Evolutionary conservation across 768 basidiomycete genomes (phyloP).

Genomic region (Antrodiella citrinella): DNA sequence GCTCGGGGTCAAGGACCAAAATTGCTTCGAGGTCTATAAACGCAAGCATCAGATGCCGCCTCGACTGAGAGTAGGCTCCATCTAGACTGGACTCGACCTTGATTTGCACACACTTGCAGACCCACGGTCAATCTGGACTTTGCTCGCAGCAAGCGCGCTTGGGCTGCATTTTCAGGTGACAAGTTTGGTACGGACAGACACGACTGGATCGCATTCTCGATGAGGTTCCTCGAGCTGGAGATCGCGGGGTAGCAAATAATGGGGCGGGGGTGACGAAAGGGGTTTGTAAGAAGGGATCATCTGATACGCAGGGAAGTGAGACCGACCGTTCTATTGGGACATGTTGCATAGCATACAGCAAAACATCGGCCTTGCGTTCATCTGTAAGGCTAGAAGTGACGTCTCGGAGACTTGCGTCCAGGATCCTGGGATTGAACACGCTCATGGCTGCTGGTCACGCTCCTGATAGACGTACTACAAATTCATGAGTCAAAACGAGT

Average conservation of each 20-base stretch:
- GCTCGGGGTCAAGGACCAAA: slow-evolving; percentile 52
- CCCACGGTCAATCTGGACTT: slow-evolving; percentile 56
- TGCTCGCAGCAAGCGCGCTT: slow-evolving; percentile 60
- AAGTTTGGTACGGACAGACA: slow-evolving; percentile 52
- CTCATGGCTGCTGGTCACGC: slow-evolving; percentile 29
- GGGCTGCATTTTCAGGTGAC: slow-evolving; percentile 42
- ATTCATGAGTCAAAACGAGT: background rate
- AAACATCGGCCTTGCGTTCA: slow-evolving; percentile 60
- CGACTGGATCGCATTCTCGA: slow-evolving; percentile 72
- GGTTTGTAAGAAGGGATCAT: slow-evolving; percentile 2
- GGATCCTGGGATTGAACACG: slow-evolving; percentile 69
- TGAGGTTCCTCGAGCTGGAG: slow-evolving; percentile 45
- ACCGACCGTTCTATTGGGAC: slow-evolving; percentile 62
- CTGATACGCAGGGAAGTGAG: slow-evolving; percentile 3
- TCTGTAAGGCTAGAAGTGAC: slow-evolving; percentile 49
- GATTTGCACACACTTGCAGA: slow-evolving; percentile 51
- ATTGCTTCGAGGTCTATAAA: slow-evolving; percentile 57
- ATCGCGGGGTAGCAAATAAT: slow-evolving; percentile 2
- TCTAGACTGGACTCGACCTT: slow-evolving; percentile 37
- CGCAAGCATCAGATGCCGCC: slow-evolving; percentile 9
- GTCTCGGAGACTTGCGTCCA: slow-evolving; percentile 70
- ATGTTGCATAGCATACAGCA: slow-evolving; percentile 77
- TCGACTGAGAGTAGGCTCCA: slow-evolving; percentile 9
- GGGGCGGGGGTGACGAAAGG: background rate
- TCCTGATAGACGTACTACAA: background rate